Evolutionary conservation across 331 rosid species (phyloP), one percentile per base, ranked within the genome.

Genomic region (Dryas integrifolia): DNA sequence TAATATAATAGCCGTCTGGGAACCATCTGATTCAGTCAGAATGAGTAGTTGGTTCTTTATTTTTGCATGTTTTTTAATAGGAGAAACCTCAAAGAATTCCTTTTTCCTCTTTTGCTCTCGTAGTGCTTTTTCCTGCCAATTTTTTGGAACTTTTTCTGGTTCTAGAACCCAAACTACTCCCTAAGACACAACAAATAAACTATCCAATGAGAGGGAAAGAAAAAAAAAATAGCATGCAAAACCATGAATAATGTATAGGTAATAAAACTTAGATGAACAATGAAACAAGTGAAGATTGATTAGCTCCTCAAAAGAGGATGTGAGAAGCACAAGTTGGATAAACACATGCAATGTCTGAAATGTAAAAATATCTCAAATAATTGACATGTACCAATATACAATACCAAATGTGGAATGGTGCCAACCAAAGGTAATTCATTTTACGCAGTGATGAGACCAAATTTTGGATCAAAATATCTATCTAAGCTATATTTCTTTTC

Each of bases 81-180:
- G 98, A 49, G 76, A 75, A 59, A 84, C 96, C 82, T 91, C 97
- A 15, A 82, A 76, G 71, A 81, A 45, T 21, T 91, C 96, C 56
- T 80, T 89, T 74, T 81, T 84, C 75, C 65, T 83, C 77, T 83
- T 90, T 71, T 78, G 89, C 75, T 88, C 92, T 63, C 46, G 82
- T 21, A 76, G 46, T 56, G 73, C 80, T 72, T 79, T 87, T 11
- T 91, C 96, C 72, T 15, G 78, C 69, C 76, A 69, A 48, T 67
- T 81, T 77, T 80, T 86, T 9, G 88, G 78, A 77, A 80, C 85
- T 70, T 85, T 89, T 24, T 84, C 87, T 56, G 92, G 73, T 79
- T 88, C 97, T 58, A 91, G 65, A 59, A 95, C 79, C 98, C 98
- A 95, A 80, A 95, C 77, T 66, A 81, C 76, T 41, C 98, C 98